Conservation (phyloP, 1,139 yeast species). For the Pichia cactophila region DNA sequence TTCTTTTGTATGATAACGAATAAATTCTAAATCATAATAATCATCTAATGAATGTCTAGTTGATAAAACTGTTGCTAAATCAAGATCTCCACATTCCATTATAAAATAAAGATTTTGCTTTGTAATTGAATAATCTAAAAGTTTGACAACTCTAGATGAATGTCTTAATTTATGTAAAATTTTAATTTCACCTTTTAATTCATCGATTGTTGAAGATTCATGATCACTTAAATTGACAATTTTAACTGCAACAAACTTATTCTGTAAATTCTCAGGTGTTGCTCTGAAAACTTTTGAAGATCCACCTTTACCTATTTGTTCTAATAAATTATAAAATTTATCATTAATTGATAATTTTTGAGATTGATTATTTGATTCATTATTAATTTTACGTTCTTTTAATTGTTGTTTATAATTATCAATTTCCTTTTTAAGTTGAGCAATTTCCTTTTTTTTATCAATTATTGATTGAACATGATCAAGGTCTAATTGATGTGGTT, state of each 20-base stretch:
- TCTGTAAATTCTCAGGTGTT: constrained; percentile 35
- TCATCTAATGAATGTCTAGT: constrained; percentile 35
- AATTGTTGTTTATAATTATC: constrained; percentile 13
- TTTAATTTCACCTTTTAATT: constrained; percentile 87
- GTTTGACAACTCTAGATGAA: constrained; percentile 67
- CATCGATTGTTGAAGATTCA: constrained; percentile 64
- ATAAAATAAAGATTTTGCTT: constrained; percentile 62
- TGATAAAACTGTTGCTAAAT: constrained; percentile 74
- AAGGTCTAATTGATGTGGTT: background rate
- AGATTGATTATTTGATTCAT: constrained; percentile 3
- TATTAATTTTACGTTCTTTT: constrained; percentile 4
- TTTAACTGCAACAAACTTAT: constrained; percentile 69
- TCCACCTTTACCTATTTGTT: constrained; percentile 85
- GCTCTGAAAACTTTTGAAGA: constrained; percentile 88
- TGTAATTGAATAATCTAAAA: constrained; percentile 66
- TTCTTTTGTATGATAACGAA: constrained; percentile 74
- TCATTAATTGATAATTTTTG: constrained; percentile 41
- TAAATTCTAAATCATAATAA: constrained; percentile 64
- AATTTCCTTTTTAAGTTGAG: constrained; percentile 13
- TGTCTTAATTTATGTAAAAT: constrained; percentile 53
- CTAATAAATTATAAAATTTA: constrained; percentile 63
- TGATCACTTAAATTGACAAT: constrained; percentile 75
- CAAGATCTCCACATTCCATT: constrained; percentile 96
- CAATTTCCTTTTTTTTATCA: constrained; percentile 12
- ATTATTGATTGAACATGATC: constrained; percentile 8